These are phyloP conservation scores for Camillea tinctor DNA, from an alignment of 2,329 filamentous ascomycete species.

Conservation along the genomic window DNA sequence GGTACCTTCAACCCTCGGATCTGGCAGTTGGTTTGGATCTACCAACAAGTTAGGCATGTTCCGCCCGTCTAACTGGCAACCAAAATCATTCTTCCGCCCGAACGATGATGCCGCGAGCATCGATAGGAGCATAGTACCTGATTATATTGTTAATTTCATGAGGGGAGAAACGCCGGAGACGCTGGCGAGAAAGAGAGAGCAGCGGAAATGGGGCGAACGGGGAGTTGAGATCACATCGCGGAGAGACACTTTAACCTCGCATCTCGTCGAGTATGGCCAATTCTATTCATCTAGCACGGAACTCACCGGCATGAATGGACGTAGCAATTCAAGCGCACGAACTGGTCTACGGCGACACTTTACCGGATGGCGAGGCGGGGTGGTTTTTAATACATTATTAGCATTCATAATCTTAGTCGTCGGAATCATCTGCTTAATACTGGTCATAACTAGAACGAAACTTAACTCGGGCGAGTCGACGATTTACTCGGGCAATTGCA, in stretches of 20 bases:
- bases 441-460: constrained; percentile 36
- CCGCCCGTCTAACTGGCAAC: constrained; percentile 25
- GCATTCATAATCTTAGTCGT: constrained; percentile 37
- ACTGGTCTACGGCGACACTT: constrained; percentile 30
- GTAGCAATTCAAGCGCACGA: constrained; percentile 29
- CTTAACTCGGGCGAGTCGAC: constrained; percentile 36
- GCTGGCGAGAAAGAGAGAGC: constrained; percentile 45
- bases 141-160: constrained; percentile 56
- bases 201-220: constrained; percentile 33
- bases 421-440: constrained; percentile 39
- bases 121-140: constrained; percentile 48
- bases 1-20: constrained; percentile 17
- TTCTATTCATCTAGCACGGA: constrained; percentile 28
- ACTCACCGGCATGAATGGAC: constrained; percentile 19
- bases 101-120: constrained; percentile 34
- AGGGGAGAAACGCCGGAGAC: constrained; percentile 55
- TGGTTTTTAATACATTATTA: constrained; percentile 43
- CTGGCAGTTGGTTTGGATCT: constrained; percentile 12
- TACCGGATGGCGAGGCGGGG: constrained; percentile 48
- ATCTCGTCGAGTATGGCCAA: constrained; percentile 37
- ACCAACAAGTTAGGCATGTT: constrained; percentile 15
- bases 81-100: constrained; percentile 27
- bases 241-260: constrained; percentile 33
- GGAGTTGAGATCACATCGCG: constrained; percentile 32
- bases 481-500: constrained; percentile 41